Base-by-base conservation (phyloP, 768 basidiomycete genomes). In the Crepidotus variabilis region DNA sequence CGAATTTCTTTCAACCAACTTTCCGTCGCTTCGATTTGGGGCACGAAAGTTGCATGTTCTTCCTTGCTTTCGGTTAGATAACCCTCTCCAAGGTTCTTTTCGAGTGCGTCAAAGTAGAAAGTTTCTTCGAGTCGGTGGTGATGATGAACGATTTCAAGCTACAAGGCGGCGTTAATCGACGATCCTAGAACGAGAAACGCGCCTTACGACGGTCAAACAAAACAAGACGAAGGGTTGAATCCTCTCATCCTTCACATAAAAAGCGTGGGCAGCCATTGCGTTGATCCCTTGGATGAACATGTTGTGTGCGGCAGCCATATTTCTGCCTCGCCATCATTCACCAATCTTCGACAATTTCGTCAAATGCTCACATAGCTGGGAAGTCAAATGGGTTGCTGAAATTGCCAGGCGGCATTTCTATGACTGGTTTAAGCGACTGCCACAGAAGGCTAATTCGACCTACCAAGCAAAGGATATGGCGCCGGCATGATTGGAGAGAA, bases 1-100 rank as follows among this genome's bases (percentile, higher is more conserved):
- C 83, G 79, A 9, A 87, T 80, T 34, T 84, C 81, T 58, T 84
- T 75, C 56, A 86, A 74, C 21, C 69, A 68, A 18, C 47, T 54
- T 54, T 67, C 62, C 2, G 65, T 56, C 21, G 63, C 63, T 7
- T 63, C 58, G 6, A 72, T 53, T 7, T 66, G 59, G 6, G 64
- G 63, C 18, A 67, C 58, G 54, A 73, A 73, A 3, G 34, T 45
- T 14, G 60, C 54, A 23, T 72, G 72, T 36, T 71, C 63, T 10
- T 71, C 68, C 22, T 69, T 54, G 51, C 67, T 72, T 10, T 33
- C 18, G 2, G 43, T 46, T 58, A 73, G 63, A 0, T 63, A 22
- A 5, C 61, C 58, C 18, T 51, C 46, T 5, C 71, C 68, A 4
- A 72, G 54, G 47, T 70, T 71, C 33, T 62, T 54, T 33, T 71